These are phyloP conservation scores for Kodamaea neixiangensis DNA, from an alignment of 805 yeast species.

Conservation along the genomic window DNA sequence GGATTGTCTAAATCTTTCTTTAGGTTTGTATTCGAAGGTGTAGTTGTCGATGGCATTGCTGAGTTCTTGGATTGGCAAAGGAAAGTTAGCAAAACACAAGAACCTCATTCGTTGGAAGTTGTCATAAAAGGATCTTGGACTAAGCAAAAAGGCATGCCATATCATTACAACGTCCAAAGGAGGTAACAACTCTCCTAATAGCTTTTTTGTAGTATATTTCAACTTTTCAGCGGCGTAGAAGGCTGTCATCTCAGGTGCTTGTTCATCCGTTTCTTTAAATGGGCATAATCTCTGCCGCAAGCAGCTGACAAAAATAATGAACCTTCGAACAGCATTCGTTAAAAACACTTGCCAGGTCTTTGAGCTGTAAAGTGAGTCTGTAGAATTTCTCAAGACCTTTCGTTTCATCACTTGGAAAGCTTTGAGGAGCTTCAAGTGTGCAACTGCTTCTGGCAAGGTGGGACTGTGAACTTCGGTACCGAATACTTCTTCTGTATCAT, in stretches of 20 bases:
- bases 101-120: slow-evolving; percentile 17
- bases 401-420: slow-evolving; percentile 23
- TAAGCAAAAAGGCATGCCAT: slow-evolving; percentile 25
- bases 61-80: slow-evolving; percentile 22
- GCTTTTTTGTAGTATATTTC: neutral
- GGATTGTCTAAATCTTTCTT: neutral
- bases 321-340: slow-evolving; percentile 25
- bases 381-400: slow-evolving; percentile 4
- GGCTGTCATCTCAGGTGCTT: neutral
- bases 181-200: slow-evolving; percentile 13
- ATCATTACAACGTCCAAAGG: slow-evolving; percentile 26
- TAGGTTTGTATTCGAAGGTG: slow-evolving; percentile 16
- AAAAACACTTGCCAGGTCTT: slow-evolving; percentile 26
- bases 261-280: neutral
- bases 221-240: neutral
- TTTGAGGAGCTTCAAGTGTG: slow-evolving; percentile 25
- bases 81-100: slow-evolving; percentile 15
- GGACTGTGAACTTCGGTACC: neutral
- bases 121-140: slow-evolving; percentile 20
- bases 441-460: slow-evolving; percentile 15
- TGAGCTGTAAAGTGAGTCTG: slow-evolving; percentile 4
- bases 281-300: neutral
- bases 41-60: slow-evolving; percentile 13
- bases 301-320: slow-evolving; percentile 22
- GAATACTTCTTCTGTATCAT: neutral